phyloP scores from a whole-genome alignment of 1,284 basidiomycete genomes.

The Rhodotorula sp. region DNA sequence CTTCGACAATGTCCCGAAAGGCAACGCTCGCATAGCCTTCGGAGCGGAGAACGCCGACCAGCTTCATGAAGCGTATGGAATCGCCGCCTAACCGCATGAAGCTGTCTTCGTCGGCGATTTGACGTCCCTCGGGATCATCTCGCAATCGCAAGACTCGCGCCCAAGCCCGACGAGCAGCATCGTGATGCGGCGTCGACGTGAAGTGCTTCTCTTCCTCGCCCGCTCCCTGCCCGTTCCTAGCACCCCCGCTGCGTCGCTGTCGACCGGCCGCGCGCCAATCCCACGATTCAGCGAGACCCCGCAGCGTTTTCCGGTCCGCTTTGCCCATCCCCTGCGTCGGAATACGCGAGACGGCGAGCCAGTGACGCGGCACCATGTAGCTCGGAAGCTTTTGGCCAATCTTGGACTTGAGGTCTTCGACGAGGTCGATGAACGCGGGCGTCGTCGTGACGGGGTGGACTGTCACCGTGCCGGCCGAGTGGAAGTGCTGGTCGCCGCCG shows the following conservation, averaged over 20 bases:
- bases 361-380: slow-evolving; percentile 43
- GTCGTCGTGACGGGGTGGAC: slow-evolving; percentile 13
- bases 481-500: not conserved
- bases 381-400: slow-evolving; percentile 31
- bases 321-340: slow-evolving; percentile 44
- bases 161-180: slow-evolving; percentile 35
- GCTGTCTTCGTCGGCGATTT: slow-evolving; percentile 34
- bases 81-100: slow-evolving; percentile 44
- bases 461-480: slow-evolving; percentile 1
- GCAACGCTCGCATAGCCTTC: slow-evolving; percentile 15
- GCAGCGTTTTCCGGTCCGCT: slow-evolving; percentile 38
- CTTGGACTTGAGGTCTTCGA: slow-evolving; percentile 19
- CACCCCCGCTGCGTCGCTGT: not conserved
- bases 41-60: slow-evolving; percentile 27
- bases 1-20: slow-evolving; percentile 34
- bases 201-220: not conserved
- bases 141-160: slow-evolving; percentile 25
- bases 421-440: slow-evolving; percentile 5
- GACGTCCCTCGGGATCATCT: not conserved
- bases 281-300: slow-evolving; percentile 16
- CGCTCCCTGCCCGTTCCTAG: not conserved
- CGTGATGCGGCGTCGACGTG: slow-evolving; percentile 14
- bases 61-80: slow-evolving; percentile 43
- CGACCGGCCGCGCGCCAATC: slow-evolving; percentile 18
- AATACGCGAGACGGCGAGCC: slow-evolving; percentile 38